Percentiles rank a stretch among this genome's conserved stretches.
These are phyloP conservation scores for Turritis glabra DNA, from an alignment of 345 rosid species.

Conservation along the genomic window DNA sequence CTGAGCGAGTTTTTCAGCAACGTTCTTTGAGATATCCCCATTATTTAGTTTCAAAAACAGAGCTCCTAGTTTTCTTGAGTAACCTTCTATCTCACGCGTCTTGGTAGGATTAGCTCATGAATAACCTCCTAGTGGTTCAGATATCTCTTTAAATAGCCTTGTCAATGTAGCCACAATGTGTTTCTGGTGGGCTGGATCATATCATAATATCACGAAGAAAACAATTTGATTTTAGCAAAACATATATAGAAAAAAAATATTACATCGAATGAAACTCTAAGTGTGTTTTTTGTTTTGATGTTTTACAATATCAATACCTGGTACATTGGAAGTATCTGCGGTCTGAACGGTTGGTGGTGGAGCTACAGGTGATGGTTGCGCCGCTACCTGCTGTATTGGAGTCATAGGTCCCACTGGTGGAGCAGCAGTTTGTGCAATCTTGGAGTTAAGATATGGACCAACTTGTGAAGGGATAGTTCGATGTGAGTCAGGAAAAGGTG, in stretches of 20 bases:
- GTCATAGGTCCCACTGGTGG: constrained; percentile 52
- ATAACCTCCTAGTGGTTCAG: constrained; percentile 62
- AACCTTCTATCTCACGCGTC: constrained; percentile 23
- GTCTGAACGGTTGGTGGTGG: constrained; percentile 91
- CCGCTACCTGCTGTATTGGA: constrained; percentile 46
- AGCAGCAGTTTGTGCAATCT: constrained; percentile 55
- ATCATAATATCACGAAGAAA: neutral
- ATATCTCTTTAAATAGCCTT: constrained; percentile 79
- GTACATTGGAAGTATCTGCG: constrained; percentile 73
- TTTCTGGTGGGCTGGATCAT: constrained; percentile 57
- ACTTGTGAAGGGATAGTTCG: neutral
- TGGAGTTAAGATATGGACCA: neutral
- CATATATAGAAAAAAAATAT: neutral
- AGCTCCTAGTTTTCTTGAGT: constrained; percentile 19
- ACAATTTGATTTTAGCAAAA: neutral
- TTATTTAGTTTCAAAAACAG: constrained; percentile 18
- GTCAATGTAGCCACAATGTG: constrained; percentile 50
- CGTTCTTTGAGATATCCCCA: constrained; percentile 34
- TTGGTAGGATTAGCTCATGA: constrained; percentile 44
- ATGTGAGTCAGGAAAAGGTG: neutral
- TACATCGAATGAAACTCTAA: neutral
- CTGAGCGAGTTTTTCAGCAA: constrained; percentile 39
- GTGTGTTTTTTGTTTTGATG: too few relatives aligned
- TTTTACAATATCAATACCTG: constrained; percentile 51
- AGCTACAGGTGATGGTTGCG: constrained; percentile 64